Evolutionary conservation across 345 rosid genomes (phyloP), one percentile per base, ranked within the genome.

Genomic region (Citrus australasica): DNA sequence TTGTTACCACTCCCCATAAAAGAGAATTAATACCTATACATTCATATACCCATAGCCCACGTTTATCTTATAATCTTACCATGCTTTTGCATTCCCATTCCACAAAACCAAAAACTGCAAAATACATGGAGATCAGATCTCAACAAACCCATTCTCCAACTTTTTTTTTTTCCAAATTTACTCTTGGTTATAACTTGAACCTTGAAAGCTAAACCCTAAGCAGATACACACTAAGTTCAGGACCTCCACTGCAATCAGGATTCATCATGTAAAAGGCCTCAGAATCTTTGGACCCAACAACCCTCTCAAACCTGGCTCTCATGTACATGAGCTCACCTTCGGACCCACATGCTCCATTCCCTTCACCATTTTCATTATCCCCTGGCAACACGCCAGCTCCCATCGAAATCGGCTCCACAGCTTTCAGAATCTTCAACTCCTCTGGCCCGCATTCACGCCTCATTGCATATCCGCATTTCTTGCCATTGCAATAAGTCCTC

Each of bases 241-340:
- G 98, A n/a, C 99, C 97, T 21, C 93, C 93, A 67, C 80, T 68
- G 35, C 90, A 91, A 67, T 90, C 97, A 38, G 96, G 99, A 84
- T 88, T 95, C 92, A 95, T 84, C 99, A 95, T 95, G 83, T 95
- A 92, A 77, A 93, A 95, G 7, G 99, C 97, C 72, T 95, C 98
- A 4, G 98, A 95, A 76, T 95, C 95, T 81, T 84, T 91, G 6
- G 98, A 93, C 28, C 99, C 99, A 0, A 89, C 89, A 60, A 95
- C 99, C 83, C 99, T 82, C 86, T 95, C 98, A 66, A 93, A 93
- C 82, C 93, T 83, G 60, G 99, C 96, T 88, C 99, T 90, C 97
- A 96, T 91, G 77, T 93, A 92, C 98, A 93, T 96, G 81, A 93
- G 85, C 87, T 93, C 99, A 6, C 98, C 99, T 28, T 85, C 93